Base-by-base conservation (phyloP, 768 basidiomycete species). In the Filobasidium floriforme region DNA sequence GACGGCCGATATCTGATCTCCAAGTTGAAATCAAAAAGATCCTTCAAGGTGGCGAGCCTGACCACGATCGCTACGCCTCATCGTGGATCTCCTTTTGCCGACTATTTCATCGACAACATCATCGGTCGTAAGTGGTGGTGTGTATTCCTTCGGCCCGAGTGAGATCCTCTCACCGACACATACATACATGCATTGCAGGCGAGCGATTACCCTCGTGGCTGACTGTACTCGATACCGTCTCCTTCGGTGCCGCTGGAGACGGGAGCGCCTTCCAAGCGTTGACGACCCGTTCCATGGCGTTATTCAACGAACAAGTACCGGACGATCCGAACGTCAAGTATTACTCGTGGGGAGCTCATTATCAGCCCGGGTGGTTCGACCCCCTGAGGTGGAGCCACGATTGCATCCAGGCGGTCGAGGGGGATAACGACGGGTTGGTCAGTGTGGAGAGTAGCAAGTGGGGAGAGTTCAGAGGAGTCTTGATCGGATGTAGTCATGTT, bases 1-100 rank as follows among this genome's bases (percentile, higher is more conserved):
- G 96, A 98, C 77, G 93, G 89, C 71, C 85, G 96, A 55, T 86
- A 85, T 72, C 87, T 97, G 71, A 87, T 92, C 26, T 89, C 92
- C 1, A 86, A 91, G 52, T 83, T 97, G 60, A 86, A 85, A 43
- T 78, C 86, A 28, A n/a, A n/a, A n/a, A 86, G 87, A 57, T 85
- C 84, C 32, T 98, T 96, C 80, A 82, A 81, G 37, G 88, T 96
- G 37, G 83, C 89, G 59, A 91, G 88, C 26, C 83, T 97, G 65
- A 98, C 94, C 1, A 97, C 93, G 11, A 90, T 99, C 75, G 89
- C 92, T 28, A 89, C 92, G 0, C 96, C 96, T 1, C 96, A 99
- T 72, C 86, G 89, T 46, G 96, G 96, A 7, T 93, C 92, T 26
- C 82, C 88, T 0, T 97, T 98, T 71, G 94, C 94, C 0, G 89